Evolutionary conservation across 495 filamentous ascomycete genomes (phyloP).

Genomic region (Podospora comata): DNA sequence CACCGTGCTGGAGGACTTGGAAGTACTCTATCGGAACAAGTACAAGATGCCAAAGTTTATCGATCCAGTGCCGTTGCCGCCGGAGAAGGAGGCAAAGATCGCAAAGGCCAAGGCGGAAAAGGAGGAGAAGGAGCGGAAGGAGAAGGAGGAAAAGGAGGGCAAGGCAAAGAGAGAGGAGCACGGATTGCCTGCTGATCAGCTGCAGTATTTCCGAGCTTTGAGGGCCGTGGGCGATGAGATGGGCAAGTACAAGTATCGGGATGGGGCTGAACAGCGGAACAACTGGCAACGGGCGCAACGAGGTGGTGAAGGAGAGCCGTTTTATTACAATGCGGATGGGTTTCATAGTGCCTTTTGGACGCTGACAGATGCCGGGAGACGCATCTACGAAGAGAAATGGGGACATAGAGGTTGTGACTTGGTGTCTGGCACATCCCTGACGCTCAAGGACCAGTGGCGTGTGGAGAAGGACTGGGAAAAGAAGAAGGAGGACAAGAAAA

Average conservation of each 20-base stretch:
- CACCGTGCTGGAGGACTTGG: slow-evolving; percentile 41
- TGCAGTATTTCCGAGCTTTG: slow-evolving; percentile 27
- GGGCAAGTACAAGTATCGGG: slow-evolving; percentile 36
- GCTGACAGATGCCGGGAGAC: slow-evolving; percentile 49
- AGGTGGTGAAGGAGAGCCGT: slow-evolving; percentile 58
- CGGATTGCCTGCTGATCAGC: slow-evolving; percentile 34
- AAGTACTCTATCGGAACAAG: slow-evolving; percentile 45
- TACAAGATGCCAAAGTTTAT: slow-evolving; percentile 30
- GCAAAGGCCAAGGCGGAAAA: slow-evolving; percentile 24
- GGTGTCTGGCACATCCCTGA: slow-evolving; percentile 25
- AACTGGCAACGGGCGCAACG: slow-evolving; percentile 53
- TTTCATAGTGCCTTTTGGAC: slow-evolving; percentile 49
- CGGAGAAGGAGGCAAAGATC: slow-evolving; percentile 8
- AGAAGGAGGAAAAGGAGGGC: slow-evolving; percentile 24
- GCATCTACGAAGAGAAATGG: slow-evolving; percentile 57
- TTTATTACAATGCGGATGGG: slow-evolving; percentile 51
- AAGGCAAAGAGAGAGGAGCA: slow-evolving; percentile 17
- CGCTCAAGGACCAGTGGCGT: slow-evolving; percentile 37
- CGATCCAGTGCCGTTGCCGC: slow-evolving; percentile 23
- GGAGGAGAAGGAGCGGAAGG: slow-evolving; percentile 13
- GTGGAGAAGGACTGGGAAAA: slow-evolving; percentile 23
- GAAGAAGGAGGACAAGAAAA: slow-evolving; percentile 14
- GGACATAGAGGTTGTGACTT: slow-evolving; percentile 37
- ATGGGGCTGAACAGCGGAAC: slow-evolving; percentile 38
- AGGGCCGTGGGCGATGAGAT: slow-evolving; percentile 35